phyloP scores from a whole-genome alignment of 2,329 filamentous ascomycete genomes.

The Furcasterigmium sp. region DNA sequence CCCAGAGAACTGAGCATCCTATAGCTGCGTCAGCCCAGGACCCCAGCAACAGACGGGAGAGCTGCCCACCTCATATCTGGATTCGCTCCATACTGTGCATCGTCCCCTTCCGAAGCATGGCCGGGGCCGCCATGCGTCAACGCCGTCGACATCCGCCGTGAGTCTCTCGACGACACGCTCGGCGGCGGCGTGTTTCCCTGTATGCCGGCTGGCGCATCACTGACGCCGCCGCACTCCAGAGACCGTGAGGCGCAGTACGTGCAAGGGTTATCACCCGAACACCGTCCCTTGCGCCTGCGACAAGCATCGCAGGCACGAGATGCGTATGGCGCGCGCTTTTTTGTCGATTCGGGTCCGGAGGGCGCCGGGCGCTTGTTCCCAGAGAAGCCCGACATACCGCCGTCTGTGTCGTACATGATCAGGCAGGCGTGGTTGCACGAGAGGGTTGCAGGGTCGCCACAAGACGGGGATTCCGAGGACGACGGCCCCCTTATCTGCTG shows the following conservation, averaged over 20 bases:
- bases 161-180: neutral
- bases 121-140: neutral
- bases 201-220: neutral
- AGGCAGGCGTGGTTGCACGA: too few relatives aligned
- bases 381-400: neutral
- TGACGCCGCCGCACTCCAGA: conserved; percentile 9
- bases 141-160: neutral
- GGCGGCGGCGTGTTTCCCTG: neutral
- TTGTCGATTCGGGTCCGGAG: neutral
- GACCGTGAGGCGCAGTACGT: conserved; percentile 9
- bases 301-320: conserved; percentile 15
- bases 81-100: neutral
- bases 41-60: neutral
- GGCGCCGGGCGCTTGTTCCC: neutral
- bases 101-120: neutral
- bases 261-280: conserved; percentile 14
- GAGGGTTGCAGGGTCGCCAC: too few relatives aligned
- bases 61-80: neutral
- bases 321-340: conserved; percentile 12
- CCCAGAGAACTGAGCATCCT: neutral
- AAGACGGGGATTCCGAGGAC: too few relatives aligned
- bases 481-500: too few relatives aligned
- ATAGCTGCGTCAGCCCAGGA: neutral
- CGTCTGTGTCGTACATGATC: neutral
- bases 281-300: conserved; percentile 16